These are phyloP conservation scores for Arachnopeziza araneosa DNA, from an alignment of 2,329 filamentous ascomycete genomes.

Conservation along the genomic window DNA sequence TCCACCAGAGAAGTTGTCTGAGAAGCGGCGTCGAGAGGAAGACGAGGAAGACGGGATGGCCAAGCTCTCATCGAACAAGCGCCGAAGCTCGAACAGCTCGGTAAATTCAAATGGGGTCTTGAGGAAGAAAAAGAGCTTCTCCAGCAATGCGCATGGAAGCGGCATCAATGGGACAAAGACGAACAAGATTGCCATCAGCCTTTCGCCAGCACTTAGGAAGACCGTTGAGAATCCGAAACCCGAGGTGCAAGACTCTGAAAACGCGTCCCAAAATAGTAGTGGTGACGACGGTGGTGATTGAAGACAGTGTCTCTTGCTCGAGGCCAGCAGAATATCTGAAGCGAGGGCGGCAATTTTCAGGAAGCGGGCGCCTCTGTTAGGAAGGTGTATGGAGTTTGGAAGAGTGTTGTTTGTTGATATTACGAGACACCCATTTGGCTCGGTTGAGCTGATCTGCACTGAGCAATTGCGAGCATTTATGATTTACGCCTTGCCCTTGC, in stretches of 20 bases:
- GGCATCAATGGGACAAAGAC: conserved; percentile 32
- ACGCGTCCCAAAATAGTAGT: neutral
- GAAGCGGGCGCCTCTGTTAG: conserved; percentile 12
- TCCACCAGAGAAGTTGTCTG: conserved; percentile 72
- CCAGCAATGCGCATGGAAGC: conserved; percentile 35
- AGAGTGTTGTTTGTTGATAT: conserved; percentile 19
- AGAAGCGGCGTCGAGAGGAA: conserved; percentile 87
- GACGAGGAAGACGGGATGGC: conserved; percentile 90
- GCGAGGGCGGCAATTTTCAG: conserved; percentile 3
- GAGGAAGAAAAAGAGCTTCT: conserved; percentile 43
- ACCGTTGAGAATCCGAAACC: conserved; percentile 21
- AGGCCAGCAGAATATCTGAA: neutral
- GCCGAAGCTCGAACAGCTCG: conserved; percentile 48
- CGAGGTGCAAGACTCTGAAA: neutral
- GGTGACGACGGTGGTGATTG: conserved; percentile 22
- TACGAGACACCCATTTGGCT: conserved; percentile 17
- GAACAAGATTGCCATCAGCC: conserved; percentile 55
- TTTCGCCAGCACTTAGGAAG: conserved; percentile 39
- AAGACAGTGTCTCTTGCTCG: conserved; percentile 3
- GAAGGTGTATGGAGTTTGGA: conserved; percentile 25
- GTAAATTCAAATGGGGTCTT: conserved; percentile 26
- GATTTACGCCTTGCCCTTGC: conserved; percentile 14
- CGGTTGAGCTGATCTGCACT: conserved; percentile 11
- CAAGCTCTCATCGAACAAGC: conserved; percentile 61
- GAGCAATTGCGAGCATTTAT: conserved; percentile 14